Base-by-base conservation (phyloP, 352 stramenopile genomes). In the Globisporangium recalcitrans region DNA sequence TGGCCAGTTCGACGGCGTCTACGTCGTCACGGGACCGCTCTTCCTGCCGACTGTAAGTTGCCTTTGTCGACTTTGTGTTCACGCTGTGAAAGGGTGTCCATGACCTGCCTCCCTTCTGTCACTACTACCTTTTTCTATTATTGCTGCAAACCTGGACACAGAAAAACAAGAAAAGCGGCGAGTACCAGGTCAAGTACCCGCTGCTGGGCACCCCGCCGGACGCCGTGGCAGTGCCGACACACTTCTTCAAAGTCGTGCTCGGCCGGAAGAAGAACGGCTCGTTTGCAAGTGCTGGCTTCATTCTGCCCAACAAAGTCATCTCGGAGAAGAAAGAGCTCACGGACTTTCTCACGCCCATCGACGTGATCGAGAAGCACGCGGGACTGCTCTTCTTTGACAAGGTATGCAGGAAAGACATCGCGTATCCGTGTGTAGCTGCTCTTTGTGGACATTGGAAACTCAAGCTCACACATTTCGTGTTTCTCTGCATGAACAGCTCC, bases 211-310 rank as follows among this genome's bases (percentile, higher is more conserved):
- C 77, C 27, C 88, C 90, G 22, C 90, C 91, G 4, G 85, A 94
- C 55, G 75, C 91, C 5, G 71, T 98, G 34, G 74, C 87, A 11
- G 93, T 99, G 46, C 96, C 96, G 13, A 98, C 96, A 53, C 96
- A 99, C 68, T 98, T 99, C 67, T 99, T 97, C 77, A 99, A 99
- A 70, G 82, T 98, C 32, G 69, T 98, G 8, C 74, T 97, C 1
- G 88, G 82, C 4, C 70, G 70, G 57, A 80, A 75, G 46, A 64
- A 56, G 22, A 68, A 70, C 22, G 79, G 86, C 38, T 63, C 67
- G 58, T 84, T 94, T 58, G 87, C 95, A 62, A 91, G 87, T 2
- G 80, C 84, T 27, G 93, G 91, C 48, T 98, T 99, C 80, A 91
- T 98, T 40, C 70, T 99, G 56, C 93, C 94, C 13, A 98, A 99